Evolutionary conservation across 192 early-diverging fungal genomes (phyloP).

Genomic region (Backusella tuberculispora): DNA sequence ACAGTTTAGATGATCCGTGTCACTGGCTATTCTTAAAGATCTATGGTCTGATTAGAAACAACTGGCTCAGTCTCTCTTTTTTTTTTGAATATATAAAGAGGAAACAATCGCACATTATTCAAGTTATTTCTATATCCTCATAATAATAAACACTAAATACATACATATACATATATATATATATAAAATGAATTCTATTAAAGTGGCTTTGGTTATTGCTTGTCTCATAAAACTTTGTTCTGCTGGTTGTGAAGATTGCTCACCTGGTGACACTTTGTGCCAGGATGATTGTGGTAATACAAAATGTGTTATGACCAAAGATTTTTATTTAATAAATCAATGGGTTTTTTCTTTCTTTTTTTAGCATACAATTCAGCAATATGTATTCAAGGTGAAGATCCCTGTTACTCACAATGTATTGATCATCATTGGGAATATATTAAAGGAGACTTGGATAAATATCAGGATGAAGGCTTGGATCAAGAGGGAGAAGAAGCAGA

Average conservation of each 20-base stretch:
- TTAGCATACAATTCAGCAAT: neutral
- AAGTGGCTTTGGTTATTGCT: neutral
- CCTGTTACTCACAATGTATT: neutral
- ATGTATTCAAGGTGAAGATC: neutral
- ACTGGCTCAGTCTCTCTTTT: neutral
- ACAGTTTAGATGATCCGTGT: neutral
- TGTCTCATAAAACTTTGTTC: neutral
- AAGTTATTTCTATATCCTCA: neutral
- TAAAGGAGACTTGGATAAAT: neutral
- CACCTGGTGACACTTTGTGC: neutral
- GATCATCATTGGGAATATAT: neutral
- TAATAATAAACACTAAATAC: neutral
- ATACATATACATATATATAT: neutral
- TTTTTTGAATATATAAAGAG: neutral
- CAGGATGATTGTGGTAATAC: neutral
- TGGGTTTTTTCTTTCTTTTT: neutral
- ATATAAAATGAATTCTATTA: neutral
- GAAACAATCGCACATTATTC: neutral
- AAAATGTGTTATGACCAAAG: neutral
- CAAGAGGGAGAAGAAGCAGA: too few species aligned
- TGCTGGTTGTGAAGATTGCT: neutral
- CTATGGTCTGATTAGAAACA: constrained; percentile 1
- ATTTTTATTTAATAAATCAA: neutral
- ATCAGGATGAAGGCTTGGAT: neutral
- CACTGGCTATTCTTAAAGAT: neutral